Evolutionary conservation across 352 stramenopile species (phyloP).

Genomic region (Phytophthora cactorum): DNA sequence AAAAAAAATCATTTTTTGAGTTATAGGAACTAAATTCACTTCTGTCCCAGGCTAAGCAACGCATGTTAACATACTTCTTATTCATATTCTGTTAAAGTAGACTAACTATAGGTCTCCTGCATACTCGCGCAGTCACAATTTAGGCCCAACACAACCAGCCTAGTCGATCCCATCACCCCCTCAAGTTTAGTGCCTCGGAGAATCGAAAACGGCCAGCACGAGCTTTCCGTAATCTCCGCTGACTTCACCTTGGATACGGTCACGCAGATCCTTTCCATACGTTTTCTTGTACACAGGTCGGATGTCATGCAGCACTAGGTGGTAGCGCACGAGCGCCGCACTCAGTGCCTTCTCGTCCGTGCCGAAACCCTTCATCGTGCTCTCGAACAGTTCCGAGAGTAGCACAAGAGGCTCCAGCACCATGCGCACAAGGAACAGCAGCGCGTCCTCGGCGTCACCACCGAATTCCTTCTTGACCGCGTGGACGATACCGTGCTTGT

Average conservation of each 20-base stretch:
- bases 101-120: no score
- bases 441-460: slow-evolving; percentile 54
- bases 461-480: slow-evolving; percentile 77
- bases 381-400: slow-evolving; percentile 72
- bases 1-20: no score
- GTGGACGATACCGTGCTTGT: slow-evolving; percentile 69
- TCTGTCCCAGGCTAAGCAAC: no score
- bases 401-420: slow-evolving; percentile 63
- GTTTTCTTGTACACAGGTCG: slow-evolving; percentile 79
- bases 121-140: no score
- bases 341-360: slow-evolving; percentile 74
- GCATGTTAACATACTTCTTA: no score
- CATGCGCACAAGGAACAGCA: slow-evolving; percentile 71
- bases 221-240: slow-evolving; percentile 82
- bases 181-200: slow-evolving; percentile 23
- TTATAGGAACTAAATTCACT: no score
- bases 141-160: no score
- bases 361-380: slow-evolving; percentile 78
- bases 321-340: slow-evolving; percentile 75
- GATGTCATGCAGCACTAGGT: slow-evolving; percentile 76
- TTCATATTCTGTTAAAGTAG: no score
- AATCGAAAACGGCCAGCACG: slow-evolving; percentile 64
- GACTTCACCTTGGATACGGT: slow-evolving; percentile 82
- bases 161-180: no score
- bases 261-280: slow-evolving; percentile 79